Base-by-base conservation (phyloP, 768 basidiomycete species). In the Lentinula aciculospora region DNA sequence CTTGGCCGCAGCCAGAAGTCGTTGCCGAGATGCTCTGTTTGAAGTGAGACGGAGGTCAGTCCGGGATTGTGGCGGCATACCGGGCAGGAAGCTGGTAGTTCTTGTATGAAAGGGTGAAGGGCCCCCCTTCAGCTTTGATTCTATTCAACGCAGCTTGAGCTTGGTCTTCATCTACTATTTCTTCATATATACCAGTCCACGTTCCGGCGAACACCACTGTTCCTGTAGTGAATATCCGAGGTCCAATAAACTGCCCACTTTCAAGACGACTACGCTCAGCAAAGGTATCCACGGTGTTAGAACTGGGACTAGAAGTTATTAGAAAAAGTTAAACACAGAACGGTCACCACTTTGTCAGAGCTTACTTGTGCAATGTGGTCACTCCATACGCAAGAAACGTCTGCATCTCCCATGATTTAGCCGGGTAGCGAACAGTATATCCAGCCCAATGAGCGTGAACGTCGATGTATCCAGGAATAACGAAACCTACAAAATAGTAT, bases 391-490 rank as follows among this genome's bases (percentile, higher is more conserved):
- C 84, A 25, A 90, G 75, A 80, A 88, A 88, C 0, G 85, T 81
- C 64, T 85, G 78, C 74, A 86, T 75, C 63, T 89, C 87, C 86
- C 88, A 90, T 7, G 86, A 88, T 45, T 75, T 76, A 7, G 85
- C 77, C 0, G 88, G 88, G 61, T 82, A 81, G 29, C 72, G 72
- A 29, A 72, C 75, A 0, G 39, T 62, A 58, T 81, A 80, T 0
- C 85, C 86, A 13, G 70, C 64, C 87, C 87, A 89, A 58, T 90
- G 88, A 4, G 88, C 88, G 61, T 90, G 88, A 5, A 84, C 83
- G 57, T 90, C 88, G 51, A 90, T 82, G 67, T 88, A 89, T 2
- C 88, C 88, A n/a, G 88, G 88, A 3, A 83, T 68, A n/a, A 90
- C 73, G 59, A 76, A 86, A 8, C 84, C 87, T 89, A 19, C 12